phyloP scores from a whole-genome alignment of 495 filamentous ascomycete species.

The Neurospora africana region DNA sequence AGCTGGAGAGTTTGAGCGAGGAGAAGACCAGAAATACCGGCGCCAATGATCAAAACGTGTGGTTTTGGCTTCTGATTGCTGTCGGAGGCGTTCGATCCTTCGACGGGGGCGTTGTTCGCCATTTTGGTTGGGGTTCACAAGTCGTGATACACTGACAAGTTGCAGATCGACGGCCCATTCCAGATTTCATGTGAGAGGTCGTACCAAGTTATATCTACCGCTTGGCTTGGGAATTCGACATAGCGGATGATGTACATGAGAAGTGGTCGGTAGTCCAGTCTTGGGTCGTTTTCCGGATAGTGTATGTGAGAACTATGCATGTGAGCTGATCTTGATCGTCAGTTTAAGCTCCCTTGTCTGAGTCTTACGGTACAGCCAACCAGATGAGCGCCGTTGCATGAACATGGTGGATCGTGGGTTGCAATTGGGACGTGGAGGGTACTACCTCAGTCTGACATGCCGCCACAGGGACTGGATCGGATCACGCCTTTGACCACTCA shows the following conservation, averaged over 20 bases:
- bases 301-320: not conserved
- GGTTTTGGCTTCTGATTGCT: not conserved
- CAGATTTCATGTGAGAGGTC: not conserved
- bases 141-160: not conserved
- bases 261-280: not conserved
- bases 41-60: slow-evolving; percentile 45
- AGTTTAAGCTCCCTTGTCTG: not conserved
- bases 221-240: not conserved
- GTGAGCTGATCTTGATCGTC: not conserved
- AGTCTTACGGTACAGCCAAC: not conserved
- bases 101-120: not conserved
- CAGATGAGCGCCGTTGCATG: not conserved
- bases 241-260: not conserved
- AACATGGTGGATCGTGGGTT: not conserved
- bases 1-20: slow-evolving; percentile 48
- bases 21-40: slow-evolving; percentile 48
- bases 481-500: not conserved
- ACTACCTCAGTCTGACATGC: not conserved
- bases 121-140: not conserved
- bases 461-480: not conserved
- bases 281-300: not conserved
- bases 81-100: not conserved
- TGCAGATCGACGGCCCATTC: not conserved
- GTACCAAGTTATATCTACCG: not conserved
- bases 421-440: not conserved